Percentiles rank a stretch among this genome's conserved stretches.
Evolutionary conservation across 768 basidiomycete species (phyloP).

Genomic region (Gelatoporia subvermispora): DNA sequence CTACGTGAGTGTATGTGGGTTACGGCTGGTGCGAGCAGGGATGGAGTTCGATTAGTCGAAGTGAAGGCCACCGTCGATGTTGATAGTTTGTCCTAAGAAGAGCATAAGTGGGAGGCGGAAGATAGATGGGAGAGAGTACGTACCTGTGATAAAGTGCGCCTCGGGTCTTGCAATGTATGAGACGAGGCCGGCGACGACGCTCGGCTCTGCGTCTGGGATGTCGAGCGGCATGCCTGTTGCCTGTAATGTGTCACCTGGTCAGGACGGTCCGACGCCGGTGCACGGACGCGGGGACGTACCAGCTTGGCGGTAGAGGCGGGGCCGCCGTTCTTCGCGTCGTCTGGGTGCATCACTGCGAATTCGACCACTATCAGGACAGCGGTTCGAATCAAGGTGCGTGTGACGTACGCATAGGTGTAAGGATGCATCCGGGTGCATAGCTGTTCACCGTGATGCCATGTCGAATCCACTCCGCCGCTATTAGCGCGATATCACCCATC

Average conservation of each 20-base stretch:
- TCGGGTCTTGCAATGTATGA: slow-evolving; percentile 13
- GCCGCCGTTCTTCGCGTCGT: slow-evolving; percentile 9
- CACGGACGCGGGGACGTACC: neutral
- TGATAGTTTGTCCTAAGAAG: neutral
- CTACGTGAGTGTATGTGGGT: too few relatives aligned
- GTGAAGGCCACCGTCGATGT: neutral
- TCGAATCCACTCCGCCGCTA: slow-evolving; percentile 29
- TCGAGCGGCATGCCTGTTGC: neutral
- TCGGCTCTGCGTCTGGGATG: neutral
- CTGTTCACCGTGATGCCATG: slow-evolving; percentile 20
- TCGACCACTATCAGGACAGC: neutral
- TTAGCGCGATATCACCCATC: too few relatives aligned
- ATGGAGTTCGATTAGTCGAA: neutral
- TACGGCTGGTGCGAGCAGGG: too few relatives aligned
- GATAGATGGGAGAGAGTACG: neutral
- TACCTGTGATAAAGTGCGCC: slow-evolving; percentile 9
- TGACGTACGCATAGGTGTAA: slow-evolving; percentile 7
- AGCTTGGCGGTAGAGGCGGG: slow-evolving; percentile 1
- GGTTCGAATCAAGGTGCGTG: too few relatives aligned
- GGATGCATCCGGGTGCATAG: slow-evolving; percentile 16
- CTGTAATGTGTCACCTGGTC: neutral
- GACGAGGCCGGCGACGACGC: slow-evolving; percentile 9
- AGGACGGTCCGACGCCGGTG: neutral
- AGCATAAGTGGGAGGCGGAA: neutral
- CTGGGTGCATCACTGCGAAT: neutral